Conservation (phyloP, 2,329 filamentous ascomycete genomes). For the Fusarium algeriense region DNA sequence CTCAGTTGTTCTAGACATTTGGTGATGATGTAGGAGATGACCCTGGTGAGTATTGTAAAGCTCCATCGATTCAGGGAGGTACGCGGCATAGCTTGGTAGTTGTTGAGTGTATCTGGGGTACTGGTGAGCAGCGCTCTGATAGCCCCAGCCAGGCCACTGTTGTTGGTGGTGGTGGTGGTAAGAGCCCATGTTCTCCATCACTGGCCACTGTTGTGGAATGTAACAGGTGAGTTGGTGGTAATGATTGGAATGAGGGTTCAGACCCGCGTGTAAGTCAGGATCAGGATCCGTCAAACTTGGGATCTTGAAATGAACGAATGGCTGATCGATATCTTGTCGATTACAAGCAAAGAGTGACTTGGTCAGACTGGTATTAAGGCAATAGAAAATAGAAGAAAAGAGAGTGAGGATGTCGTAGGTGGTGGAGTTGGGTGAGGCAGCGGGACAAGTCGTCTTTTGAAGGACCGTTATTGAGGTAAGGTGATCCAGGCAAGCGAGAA, state of each 20-base stretch:
- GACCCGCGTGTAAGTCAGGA: constrained; percentile 21
- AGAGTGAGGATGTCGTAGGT: constrained; percentile 40
- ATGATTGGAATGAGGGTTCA: constrained; percentile 36
- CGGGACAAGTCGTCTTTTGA: constrained; percentile 48
- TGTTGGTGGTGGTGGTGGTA: constrained; percentile 51
- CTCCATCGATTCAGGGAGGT: constrained; percentile 56
- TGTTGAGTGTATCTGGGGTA: constrained; percentile 52
- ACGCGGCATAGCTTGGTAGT: constrained; percentile 51
- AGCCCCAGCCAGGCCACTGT: constrained; percentile 54
- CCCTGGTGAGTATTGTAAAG: constrained; percentile 54
- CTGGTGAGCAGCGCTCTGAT: constrained; percentile 46
- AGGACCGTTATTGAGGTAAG: constrained; percentile 34
- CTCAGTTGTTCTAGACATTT: constrained; percentile 58
- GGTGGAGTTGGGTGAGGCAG: constrained; percentile 24
- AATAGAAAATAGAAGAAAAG: constrained; percentile 36
- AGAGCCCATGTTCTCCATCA: constrained; percentile 51
- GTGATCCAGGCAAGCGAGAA: constrained; percentile 49
- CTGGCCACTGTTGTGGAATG: constrained; percentile 30
- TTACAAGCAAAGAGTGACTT: constrained; percentile 42
- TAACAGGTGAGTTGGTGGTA: constrained; percentile 20
- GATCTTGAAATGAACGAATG: constrained; percentile 28
- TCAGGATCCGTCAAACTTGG: constrained; percentile 9
- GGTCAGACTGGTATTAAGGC: constrained; percentile 21
- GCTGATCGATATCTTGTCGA: constrained; percentile 20
- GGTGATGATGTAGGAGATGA: constrained; percentile 54